Percentiles rank a stretch among this genome's conserved stretches.
phyloP scores from a whole-genome alignment of 2,329 filamentous ascomycete species.

The Aspergillus sp. region DNA sequence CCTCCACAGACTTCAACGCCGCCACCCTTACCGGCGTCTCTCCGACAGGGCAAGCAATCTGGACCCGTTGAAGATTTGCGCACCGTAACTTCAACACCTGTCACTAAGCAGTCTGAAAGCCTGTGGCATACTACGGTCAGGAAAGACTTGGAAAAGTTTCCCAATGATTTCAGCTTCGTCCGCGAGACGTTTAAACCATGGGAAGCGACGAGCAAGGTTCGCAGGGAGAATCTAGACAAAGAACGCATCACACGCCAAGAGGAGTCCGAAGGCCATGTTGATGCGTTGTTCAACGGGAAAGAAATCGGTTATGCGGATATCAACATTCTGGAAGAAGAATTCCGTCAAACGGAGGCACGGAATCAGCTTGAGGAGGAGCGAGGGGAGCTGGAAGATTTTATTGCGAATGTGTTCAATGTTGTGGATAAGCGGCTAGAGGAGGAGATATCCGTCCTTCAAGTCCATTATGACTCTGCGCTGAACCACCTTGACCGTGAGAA shows the following conservation, averaged over 20 bases:
- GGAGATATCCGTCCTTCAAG: slow-evolving; percentile 51
- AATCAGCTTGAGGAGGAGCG: slow-evolving; percentile 55
- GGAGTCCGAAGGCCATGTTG: slow-evolving; percentile 53
- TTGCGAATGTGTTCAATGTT: slow-evolving; percentile 50
- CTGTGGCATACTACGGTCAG: slow-evolving; percentile 33
- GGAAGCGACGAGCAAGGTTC: slow-evolving; percentile 47
- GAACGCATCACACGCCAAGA: slow-evolving; percentile 52
- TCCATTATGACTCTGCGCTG: slow-evolving; percentile 47
- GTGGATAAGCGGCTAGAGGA: slow-evolving; percentile 50
- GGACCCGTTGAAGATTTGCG: slow-evolving; percentile 35
- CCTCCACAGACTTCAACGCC: slow-evolving; percentile 26
- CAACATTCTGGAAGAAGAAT: slow-evolving; percentile 54
- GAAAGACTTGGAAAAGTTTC: slow-evolving; percentile 34
- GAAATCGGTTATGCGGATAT: slow-evolving; percentile 61
- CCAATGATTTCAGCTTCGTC: slow-evolving; percentile 47
- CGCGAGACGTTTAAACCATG: slow-evolving; percentile 43
- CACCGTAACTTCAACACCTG: slow-evolving; percentile 33
- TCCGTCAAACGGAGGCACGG: slow-evolving; percentile 53
- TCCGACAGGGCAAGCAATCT: slow-evolving; percentile 29
- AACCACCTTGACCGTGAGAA: slow-evolving; percentile 43
- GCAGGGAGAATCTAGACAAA: slow-evolving; percentile 47
- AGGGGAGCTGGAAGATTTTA: slow-evolving; percentile 52
- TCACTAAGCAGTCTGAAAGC: slow-evolving; percentile 35
- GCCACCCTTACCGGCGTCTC: slow-evolving; percentile 31
- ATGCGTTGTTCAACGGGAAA: slow-evolving; percentile 56